Percentiles rank a stretch among this genome's conserved stretches.
Conservation (phyloP, 78 protist genomes). For the Speleostelium caveatum region DNA sequence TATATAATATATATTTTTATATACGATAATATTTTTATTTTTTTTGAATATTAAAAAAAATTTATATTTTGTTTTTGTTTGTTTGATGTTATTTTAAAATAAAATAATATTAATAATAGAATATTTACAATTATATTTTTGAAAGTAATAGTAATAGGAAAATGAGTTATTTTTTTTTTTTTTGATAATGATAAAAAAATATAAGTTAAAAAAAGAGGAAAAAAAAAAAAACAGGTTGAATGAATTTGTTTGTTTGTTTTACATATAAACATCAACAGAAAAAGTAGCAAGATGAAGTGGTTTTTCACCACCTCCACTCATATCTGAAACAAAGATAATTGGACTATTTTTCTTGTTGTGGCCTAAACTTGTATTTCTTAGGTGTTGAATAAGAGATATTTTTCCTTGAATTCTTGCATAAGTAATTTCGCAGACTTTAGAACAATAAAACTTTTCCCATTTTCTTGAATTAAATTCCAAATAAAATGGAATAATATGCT, state of each 20-base stretch:
- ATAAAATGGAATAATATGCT: constrained; percentile 60
- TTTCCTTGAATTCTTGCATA: constrained; percentile 88
- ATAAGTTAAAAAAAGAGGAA: neutral
- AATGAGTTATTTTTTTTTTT: too few species aligned
- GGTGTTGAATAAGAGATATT: constrained; percentile 36
- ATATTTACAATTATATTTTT: too few species aligned
- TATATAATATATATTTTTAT: too few species aligned
- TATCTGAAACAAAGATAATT: constrained; percentile 29
- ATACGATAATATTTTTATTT: too few species aligned
- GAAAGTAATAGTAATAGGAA: neutral
- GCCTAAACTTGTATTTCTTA: constrained; percentile 11
- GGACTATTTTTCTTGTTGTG: constrained; percentile 26
- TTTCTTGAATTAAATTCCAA: constrained; percentile 65
- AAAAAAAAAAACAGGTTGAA: too few species aligned
- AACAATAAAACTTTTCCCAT: constrained; percentile 88
- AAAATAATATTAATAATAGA: too few species aligned
- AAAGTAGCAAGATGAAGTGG: neutral
- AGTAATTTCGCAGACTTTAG: constrained; percentile 86
- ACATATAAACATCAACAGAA: neutral
- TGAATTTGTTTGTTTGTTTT: neutral
- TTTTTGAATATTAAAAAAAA: too few species aligned
- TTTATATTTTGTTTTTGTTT: too few species aligned
- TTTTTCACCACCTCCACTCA: neutral
- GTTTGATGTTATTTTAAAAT: too few species aligned
- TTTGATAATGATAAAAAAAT: too few species aligned